Evolutionary conservation across 2,329 filamentous ascomycete genomes (phyloP).

Genomic region (Hypoxylon sp.): DNA sequence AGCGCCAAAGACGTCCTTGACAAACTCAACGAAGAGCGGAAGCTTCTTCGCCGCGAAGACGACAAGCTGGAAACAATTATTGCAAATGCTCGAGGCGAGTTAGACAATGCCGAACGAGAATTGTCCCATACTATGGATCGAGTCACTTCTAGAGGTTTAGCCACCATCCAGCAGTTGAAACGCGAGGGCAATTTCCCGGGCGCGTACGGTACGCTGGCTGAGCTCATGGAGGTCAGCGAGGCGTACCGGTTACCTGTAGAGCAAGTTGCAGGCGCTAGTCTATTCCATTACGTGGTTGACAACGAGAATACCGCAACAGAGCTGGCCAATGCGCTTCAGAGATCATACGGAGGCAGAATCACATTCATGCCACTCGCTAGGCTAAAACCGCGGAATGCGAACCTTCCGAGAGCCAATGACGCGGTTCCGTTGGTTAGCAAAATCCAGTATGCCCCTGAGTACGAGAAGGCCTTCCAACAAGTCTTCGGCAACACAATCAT

Average conservation of each 20-base stretch:
- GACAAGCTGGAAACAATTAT: slow-evolving; percentile 86
- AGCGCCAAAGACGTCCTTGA: slow-evolving; percentile 83
- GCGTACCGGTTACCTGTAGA: slow-evolving; percentile 90
- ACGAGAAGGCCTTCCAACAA: slow-evolving; percentile 89
- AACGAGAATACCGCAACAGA: slow-evolving; percentile 87
- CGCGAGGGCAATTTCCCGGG: slow-evolving; percentile 83
- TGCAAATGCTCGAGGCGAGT: slow-evolving; percentile 79
- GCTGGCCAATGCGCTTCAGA: slow-evolving; percentile 83
- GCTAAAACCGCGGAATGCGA: slow-evolving; percentile 75
- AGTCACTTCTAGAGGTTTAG: slow-evolving; percentile 85
- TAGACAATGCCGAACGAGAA: slow-evolving; percentile 80
- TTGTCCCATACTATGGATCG: slow-evolving; percentile 90
- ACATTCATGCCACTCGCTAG: slow-evolving; percentile 96
- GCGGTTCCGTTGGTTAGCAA: slow-evolving; percentile 89
- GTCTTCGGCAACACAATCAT: slow-evolving; percentile 97
- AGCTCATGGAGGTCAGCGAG: slow-evolving; percentile 89
- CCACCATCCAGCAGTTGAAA: slow-evolving; percentile 87
- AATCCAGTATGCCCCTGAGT: slow-evolving; percentile 80
- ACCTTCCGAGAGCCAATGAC: slow-evolving; percentile 87
- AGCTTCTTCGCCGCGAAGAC: slow-evolving; percentile 88
- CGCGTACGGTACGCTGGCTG: slow-evolving; percentile 91
- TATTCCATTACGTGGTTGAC: slow-evolving; percentile 97
- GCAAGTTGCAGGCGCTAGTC: slow-evolving; percentile 88
- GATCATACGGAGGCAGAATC: slow-evolving; percentile 83
- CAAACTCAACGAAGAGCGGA: slow-evolving; percentile 85